Evolutionary conservation across 2,329 filamentous ascomycete genomes (phyloP), one percentile per base, ranked within the genome.

Genomic region (Aspergillus texensis): DNA sequence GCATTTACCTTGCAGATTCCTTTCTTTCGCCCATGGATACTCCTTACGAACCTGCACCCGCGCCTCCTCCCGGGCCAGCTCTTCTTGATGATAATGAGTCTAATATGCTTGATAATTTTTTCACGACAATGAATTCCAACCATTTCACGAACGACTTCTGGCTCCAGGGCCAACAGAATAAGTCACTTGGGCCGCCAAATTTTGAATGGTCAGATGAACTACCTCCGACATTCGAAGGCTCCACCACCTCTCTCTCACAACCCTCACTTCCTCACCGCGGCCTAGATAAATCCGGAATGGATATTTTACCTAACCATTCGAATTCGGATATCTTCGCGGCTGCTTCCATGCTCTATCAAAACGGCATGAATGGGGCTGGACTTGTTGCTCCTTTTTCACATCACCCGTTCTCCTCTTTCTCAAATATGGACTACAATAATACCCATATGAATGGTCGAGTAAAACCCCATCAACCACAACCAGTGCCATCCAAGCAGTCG

Each of bases 181-280:
- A 77, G 62, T 54, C 71, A 2, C 64, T 71, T 10, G 70, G 70
- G 12, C 32, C 68, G 12, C 63, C 73, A 41, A 71, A 72, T 26
- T 73, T 80, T 39, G 76, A 78, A 54, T 81, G 78, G 78, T 67
- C 74, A 30, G 71, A 75, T 24, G 85, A 87, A 63, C 78, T 90
- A 24, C 89, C 88, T 6, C 88, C 88, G 1, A 83, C 83, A 56
- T 88, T 91, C 67, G 85, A 91, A 78, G 88, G 88, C 57, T 87
- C 88, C 14, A 81, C 85, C 1, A 89, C 88, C 24, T 89, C 87
- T 3, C 85, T 86, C 66, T 87, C 88, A 21, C 83, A 86, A 57
- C 84, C 86, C 41, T 77, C 76, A 2, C 67, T 72, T 28, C 67
- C 73, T 52, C 70, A 72, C 43, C 71, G 71, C 34, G 66, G 66